Evolutionary conservation across 176 grass and related monocot species (phyloP).

Genomic region (Phoenix dactylifera): DNA sequence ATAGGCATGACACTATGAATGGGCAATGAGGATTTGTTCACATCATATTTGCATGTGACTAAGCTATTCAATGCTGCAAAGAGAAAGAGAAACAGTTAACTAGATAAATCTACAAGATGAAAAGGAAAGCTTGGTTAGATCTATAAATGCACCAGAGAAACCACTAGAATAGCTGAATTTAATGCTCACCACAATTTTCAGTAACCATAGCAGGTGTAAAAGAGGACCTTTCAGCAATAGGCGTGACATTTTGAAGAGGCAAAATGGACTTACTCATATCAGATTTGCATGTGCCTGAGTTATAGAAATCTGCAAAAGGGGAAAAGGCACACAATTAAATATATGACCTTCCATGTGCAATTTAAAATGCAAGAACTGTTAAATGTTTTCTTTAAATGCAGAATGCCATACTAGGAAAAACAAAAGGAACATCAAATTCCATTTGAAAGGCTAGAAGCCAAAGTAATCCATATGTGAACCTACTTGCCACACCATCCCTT

Average conservation of each 20-base stretch:
- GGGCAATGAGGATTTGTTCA: constrained; percentile 11
- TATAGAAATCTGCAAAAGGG: constrained; percentile 35
- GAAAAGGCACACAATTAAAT: background rate
- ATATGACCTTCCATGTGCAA: too few relatives aligned
- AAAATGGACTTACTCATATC: constrained; percentile 17
- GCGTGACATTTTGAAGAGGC: constrained; percentile 21
- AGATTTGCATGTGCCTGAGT: constrained; percentile 12
- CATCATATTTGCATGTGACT: constrained; percentile 25
- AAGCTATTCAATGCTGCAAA: constrained; percentile 29
- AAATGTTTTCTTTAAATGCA: too few relatives aligned
- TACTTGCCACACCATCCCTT: constrained; percentile 4
- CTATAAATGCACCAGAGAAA: too few relatives aligned
- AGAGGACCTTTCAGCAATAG: constrained; percentile 15
- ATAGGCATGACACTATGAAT: constrained; percentile 39
- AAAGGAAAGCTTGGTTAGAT: too few relatives aligned
- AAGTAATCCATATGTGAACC: background rate
- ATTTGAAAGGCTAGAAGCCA: background rate
- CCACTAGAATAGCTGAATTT: background rate
- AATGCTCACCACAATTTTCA: constrained; percentile 24
- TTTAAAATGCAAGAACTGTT: too few relatives aligned
- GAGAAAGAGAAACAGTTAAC: background rate
- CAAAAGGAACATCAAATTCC: background rate
- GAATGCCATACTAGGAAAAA: constrained; percentile 1
- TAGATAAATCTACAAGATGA: too few relatives aligned
- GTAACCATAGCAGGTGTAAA: constrained; percentile 27